Conservation (phyloP, 768 basidiomycete genomes). For the Panaeolus papilionaceus region DNA sequence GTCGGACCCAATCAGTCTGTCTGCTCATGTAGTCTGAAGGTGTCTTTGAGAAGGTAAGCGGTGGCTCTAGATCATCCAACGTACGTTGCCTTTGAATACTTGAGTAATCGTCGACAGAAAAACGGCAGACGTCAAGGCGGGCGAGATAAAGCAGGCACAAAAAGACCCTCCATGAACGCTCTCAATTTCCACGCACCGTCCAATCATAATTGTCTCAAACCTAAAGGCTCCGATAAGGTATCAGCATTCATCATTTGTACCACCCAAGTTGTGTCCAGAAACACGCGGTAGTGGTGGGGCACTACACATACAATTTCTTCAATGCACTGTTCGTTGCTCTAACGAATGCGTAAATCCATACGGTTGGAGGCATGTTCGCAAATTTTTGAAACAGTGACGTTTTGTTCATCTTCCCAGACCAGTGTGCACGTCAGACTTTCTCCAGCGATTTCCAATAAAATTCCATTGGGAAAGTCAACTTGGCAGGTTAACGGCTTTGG, state of each 20-base stretch:
- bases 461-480: constrained; percentile 1
- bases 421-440: constrained; percentile 7
- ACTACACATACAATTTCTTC: neutral
- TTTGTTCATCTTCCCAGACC: neutral
- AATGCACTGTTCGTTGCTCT: neutral
- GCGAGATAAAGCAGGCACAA: neutral
- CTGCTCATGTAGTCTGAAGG: neutral
- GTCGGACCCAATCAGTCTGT: neutral
- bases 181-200: neutral
- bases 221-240: neutral
- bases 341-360: neutral
- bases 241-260: neutral
- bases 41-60: too few species aligned
- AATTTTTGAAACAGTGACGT: neutral
- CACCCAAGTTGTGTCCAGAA: neutral
- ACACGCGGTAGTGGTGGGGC: neutral
- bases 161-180: neutral
- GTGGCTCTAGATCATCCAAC: too few species aligned
- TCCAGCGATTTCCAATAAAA: constrained; percentile 7
- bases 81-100: neutral
- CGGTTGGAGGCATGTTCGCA: neutral
- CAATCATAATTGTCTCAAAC: neutral
- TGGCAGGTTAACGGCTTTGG: constrained; percentile 4
- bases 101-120: neutral
- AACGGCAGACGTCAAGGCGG: neutral